Conservation (phyloP, 306 rosid species). For the Medicago ruthenica region DNA sequence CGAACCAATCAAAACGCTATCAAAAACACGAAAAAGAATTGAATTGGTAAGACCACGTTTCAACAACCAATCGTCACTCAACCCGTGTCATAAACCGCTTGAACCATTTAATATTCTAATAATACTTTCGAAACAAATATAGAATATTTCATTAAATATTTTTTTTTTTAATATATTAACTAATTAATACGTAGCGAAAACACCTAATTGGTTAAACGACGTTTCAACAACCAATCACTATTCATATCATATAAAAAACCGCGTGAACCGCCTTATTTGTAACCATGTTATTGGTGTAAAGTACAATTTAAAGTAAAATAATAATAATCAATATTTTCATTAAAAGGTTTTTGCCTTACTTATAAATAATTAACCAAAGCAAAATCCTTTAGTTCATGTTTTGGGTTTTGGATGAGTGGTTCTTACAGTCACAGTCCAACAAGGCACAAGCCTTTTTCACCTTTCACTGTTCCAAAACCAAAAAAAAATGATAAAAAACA, state of each 20-base stretch:
- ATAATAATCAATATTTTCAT: too few species aligned
- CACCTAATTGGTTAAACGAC: too few species aligned
- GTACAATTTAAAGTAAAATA: too few species aligned
- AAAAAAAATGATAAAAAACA: neutral
- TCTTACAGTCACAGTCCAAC: neutral
- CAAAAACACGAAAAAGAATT: neutral
- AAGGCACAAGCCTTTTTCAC: neutral
- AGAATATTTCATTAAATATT: neutral
- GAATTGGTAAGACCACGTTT: neutral
- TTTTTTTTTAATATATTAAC: too few species aligned
- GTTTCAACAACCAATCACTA: too few species aligned
- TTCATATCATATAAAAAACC: too few species aligned
- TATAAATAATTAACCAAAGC: neutral
- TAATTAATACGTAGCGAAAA: too few species aligned
- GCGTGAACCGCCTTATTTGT: too few species aligned
- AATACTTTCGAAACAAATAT: neutral
- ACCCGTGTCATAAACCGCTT: accelerated
- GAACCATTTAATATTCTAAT: neutral
- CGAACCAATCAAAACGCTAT: neutral
- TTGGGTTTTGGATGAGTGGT: neutral
- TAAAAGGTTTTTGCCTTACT: neutral
- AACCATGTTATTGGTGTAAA: too few species aligned
- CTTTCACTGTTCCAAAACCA: neutral
- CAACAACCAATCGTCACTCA: neutral
- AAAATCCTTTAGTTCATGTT: too few species aligned